Conservation (phyloP, 108 stramenopile genomes). For the Cylindrotheca fusiformis region DNA sequence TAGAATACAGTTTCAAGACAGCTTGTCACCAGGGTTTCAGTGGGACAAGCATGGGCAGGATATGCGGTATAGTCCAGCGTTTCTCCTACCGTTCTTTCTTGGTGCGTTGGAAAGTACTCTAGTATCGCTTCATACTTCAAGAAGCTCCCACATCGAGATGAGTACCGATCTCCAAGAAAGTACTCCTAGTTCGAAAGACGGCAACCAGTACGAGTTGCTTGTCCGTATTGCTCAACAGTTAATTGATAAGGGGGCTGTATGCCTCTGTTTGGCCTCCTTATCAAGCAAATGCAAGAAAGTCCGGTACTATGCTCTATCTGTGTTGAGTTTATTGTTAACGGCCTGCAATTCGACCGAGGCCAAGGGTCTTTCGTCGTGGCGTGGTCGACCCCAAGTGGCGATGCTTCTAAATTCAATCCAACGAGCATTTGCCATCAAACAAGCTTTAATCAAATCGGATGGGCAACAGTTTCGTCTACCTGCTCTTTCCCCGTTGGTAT, state of each 20-base stretch:
- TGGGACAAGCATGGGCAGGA: too few species aligned
- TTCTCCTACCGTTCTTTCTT: slow-evolving; percentile 49
- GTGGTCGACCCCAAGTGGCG: slow-evolving; percentile 70
- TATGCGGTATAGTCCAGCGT: slow-evolving; percentile 71
- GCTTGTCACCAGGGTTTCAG: not conserved
- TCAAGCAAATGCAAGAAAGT: slow-evolving; percentile 56
- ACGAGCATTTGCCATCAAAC: slow-evolving; percentile 47
- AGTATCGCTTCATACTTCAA: not conserved
- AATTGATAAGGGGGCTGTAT: slow-evolving; percentile 58
- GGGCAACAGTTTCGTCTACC: slow-evolving; percentile 22
- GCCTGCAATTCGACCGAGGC: slow-evolving; percentile 58
- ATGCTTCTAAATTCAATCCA: slow-evolving; percentile 81
- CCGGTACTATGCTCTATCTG: slow-evolving; percentile 49
- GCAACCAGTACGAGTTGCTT: not conserved
- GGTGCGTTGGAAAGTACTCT: slow-evolving; percentile 11
- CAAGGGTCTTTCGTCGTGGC: slow-evolving; percentile 53
- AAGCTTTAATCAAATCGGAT: slow-evolving; percentile 21
- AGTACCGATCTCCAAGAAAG: not conserved
- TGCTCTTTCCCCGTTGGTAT: slow-evolving; percentile 56
- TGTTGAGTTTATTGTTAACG: slow-evolving; percentile 52
- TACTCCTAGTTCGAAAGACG: not conserved
- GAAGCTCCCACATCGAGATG: not conserved
- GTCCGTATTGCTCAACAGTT: slow-evolving; percentile 37
- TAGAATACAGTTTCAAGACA: not conserved
- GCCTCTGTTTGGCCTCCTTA: slow-evolving; percentile 55